Conservation (phyloP, 176 grass and related monocot species). For the Bonia amplexicaulis region DNA sequence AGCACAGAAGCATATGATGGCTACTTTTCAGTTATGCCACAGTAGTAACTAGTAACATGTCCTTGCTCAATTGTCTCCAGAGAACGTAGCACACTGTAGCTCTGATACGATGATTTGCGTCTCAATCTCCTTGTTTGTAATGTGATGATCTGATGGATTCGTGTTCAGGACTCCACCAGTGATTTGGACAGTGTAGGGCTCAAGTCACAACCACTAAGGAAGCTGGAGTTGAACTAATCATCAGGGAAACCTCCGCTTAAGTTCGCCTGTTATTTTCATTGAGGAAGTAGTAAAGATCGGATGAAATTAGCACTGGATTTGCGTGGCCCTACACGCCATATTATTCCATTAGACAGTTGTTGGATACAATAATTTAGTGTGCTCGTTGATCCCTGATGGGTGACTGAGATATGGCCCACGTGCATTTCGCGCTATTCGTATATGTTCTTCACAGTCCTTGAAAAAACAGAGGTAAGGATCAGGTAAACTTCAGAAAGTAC, state of each 20-base stretch:
- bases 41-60: not conserved
- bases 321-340: constrained; percentile 27
- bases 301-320: constrained; percentile 66
- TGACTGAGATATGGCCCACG: constrained; percentile 13
- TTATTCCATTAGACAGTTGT: constrained; percentile 40
- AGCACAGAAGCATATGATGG: too few species aligned
- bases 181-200: constrained; percentile 45
- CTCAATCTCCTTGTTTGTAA: constrained; percentile 11
- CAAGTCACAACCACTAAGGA: constrained; percentile 64
- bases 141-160: constrained; percentile 18
- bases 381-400: constrained; percentile 32
- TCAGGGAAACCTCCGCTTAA: constrained; percentile 29
- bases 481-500: not conserved
- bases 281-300: constrained; percentile 38
- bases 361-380: constrained; percentile 24
- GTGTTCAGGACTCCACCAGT: constrained; percentile 43
- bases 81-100: not conserved
- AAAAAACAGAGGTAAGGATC: not conserved
- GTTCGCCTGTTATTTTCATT: constrained; percentile 36
- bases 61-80: constrained; percentile 3
- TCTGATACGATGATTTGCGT: not conserved
- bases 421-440: constrained; percentile 14
- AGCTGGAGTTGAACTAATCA: constrained; percentile 46
- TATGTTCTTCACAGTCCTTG: not conserved
- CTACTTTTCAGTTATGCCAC: not conserved